Conservation (phyloP, 2,329 filamentous ascomycete species). For the Colletotrichum liriopes region DNA sequence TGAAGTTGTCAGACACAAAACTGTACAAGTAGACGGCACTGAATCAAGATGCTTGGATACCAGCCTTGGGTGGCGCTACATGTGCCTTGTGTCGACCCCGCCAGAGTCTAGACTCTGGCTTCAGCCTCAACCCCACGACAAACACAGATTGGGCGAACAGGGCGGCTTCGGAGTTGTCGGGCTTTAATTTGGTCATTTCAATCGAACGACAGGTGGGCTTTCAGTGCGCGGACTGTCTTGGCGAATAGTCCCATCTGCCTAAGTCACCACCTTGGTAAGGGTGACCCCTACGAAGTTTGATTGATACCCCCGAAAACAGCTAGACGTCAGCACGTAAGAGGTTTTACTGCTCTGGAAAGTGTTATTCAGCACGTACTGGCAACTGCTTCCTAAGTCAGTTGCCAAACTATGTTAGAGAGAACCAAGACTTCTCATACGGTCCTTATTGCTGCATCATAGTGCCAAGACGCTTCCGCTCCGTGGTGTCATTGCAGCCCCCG, state of each 20-base stretch:
- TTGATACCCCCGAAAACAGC: conserved; percentile 1
- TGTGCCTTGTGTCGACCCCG: background rate
- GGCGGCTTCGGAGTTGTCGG: background rate
- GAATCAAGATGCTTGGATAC: background rate
- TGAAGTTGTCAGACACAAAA: background rate
- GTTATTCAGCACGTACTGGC: background rate
- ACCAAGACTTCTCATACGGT: conserved; percentile 6
- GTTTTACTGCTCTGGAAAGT: too few relatives aligned
- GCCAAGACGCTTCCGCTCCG: conserved; percentile 15
- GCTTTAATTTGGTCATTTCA: background rate
- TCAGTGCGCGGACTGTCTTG: background rate
- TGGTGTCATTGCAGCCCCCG: background rate
- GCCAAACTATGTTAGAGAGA: conserved; percentile 29
- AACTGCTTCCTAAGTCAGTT: background rate
- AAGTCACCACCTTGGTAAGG: conserved; percentile 7
- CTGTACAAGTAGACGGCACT: too few relatives aligned
- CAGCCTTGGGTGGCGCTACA: background rate
- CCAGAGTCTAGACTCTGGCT: background rate
- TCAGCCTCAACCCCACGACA: background rate
- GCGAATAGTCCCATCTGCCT: background rate
- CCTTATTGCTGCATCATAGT: background rate
- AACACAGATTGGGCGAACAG: background rate
- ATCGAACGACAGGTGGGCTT: background rate
- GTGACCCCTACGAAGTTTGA: conserved; percentile 13
- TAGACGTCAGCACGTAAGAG: background rate